Evolutionary conservation across 768 basidiomycete genomes (phyloP).

Genomic region (Hortiboletus campestris): DNA sequence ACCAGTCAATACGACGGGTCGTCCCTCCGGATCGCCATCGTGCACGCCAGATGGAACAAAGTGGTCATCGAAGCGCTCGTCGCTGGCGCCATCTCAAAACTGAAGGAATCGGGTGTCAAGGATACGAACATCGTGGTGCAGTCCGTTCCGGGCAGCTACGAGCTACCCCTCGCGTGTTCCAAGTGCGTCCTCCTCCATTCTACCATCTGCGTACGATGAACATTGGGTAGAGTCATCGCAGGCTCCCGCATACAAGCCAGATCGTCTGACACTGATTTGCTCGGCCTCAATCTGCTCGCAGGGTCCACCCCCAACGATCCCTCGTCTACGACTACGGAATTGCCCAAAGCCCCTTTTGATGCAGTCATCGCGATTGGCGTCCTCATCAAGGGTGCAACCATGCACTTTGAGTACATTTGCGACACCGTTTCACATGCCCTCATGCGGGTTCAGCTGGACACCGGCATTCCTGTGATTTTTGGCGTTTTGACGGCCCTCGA

Average conservation of each 20-base stretch:
- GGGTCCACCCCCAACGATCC: constrained; percentile 35
- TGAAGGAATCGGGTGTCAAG: constrained; percentile 85
- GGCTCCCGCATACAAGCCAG: constrained; percentile 82
- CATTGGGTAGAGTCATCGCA: constrained; percentile 68
- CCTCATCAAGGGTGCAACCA: constrained; percentile 95
- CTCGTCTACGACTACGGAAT: constrained; percentile 30
- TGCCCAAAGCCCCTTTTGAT: constrained; percentile 72
- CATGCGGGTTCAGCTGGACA: constrained; percentile 93
- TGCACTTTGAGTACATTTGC: constrained; percentile 99
- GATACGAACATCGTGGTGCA: constrained; percentile 87
- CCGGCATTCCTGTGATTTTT: constrained; percentile 92
- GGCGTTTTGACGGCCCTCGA: constrained; percentile 91
- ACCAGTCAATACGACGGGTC: constrained; percentile 74
- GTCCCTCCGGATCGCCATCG: constrained; percentile 79
- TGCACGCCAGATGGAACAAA: constrained; percentile 96
- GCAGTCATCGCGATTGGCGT: constrained; percentile 97
- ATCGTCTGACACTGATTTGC: constrained; percentile 76
- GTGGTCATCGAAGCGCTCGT: constrained; percentile 83
- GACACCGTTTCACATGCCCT: constrained; percentile 91
- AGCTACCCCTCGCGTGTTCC: constrained; percentile 84
- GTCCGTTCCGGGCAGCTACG: constrained; percentile 93
- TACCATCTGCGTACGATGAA: constrained; percentile 3
- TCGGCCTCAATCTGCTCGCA: constrained; percentile 48
- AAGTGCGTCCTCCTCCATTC: constrained; percentile 52
- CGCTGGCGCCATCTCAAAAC: constrained; percentile 71